Conservation (phyloP, 805 yeast species). For the Tetrapisispora nanseiensis region DNA sequence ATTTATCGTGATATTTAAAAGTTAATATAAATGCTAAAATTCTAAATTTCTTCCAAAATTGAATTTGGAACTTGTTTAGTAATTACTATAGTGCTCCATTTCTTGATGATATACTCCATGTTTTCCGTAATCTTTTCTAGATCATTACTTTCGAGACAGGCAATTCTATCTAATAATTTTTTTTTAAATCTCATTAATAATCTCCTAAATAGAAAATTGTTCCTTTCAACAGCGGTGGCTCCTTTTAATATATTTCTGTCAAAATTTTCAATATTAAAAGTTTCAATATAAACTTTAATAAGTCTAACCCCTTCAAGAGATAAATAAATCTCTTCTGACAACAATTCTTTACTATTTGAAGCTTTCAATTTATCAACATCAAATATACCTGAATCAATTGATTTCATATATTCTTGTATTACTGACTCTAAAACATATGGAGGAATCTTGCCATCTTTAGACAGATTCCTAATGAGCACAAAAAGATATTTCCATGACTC, state of each 20-base stretch:
- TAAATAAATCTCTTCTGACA: constrained; percentile 12
- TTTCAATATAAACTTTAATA: constrained; percentile 5
- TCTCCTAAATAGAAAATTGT: constrained; percentile 17
- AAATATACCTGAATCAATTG: constrained; percentile 10
- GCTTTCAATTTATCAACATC: constrained; percentile 1
- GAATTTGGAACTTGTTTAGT: neutral
- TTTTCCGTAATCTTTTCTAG: constrained; percentile 2
- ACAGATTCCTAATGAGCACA: constrained; percentile 12
- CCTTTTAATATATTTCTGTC: constrained; percentile 8
- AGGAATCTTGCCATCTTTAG: constrained; percentile 8
- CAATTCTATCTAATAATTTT: constrained; percentile 12
- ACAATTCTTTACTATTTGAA: neutral
- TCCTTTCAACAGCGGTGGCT: constrained; percentile 6
- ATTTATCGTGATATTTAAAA: neutral
- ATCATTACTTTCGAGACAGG: constrained; percentile 9
- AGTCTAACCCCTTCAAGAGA: constrained; percentile 20
- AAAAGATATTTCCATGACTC: constrained; percentile 23
- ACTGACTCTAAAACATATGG: constrained; percentile 4
- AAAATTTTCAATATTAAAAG: constrained; percentile 4
- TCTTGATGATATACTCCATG: constrained; percentile 12
- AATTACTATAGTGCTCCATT: constrained; percentile 3
- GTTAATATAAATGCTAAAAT: neutral
- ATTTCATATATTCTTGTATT: constrained; percentile 14
- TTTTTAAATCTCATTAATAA: constrained; percentile 18
- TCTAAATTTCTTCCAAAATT: neutral